These are phyloP conservation scores for Fusarium heterosporum DNA, from an alignment of 2,329 filamentous ascomycete genomes.

Conservation along the genomic window DNA sequence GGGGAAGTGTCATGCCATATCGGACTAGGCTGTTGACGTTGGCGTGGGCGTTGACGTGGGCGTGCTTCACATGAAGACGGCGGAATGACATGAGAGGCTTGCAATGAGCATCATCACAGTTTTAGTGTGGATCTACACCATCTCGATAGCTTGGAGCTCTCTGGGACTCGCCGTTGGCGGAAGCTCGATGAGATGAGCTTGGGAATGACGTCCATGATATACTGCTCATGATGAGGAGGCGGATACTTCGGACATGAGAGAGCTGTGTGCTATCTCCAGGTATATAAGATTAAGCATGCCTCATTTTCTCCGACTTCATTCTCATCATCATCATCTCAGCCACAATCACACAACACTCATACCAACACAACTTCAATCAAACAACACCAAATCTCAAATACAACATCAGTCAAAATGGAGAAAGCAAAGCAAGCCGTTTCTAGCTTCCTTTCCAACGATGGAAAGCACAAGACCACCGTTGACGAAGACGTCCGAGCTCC, in stretches of 20 bases:
- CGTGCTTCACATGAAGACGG: constrained; percentile 27
- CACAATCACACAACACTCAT: not conserved
- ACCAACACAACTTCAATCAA: not conserved
- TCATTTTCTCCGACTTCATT: not conserved
- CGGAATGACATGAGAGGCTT: constrained; percentile 42
- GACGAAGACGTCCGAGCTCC: constrained; percentile 72
- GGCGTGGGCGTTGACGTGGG: constrained; percentile 12
- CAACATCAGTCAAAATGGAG: constrained; percentile 61
- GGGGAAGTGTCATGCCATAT: not conserved
- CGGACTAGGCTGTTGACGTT: not conserved
- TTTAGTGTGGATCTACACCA: not conserved
- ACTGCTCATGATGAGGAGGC: constrained; percentile 22
- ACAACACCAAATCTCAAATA: not conserved
- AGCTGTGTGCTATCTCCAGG: not conserved
- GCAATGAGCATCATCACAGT: constrained; percentile 11
- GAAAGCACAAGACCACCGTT: constrained; percentile 77
- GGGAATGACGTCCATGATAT: too few relatives aligned
- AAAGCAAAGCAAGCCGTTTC: constrained; percentile 72
- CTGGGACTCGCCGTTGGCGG: constrained; percentile 13
- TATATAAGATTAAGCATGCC: constrained; percentile 28
- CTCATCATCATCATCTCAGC: not conserved
- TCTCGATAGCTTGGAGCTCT: constrained; percentile 1
- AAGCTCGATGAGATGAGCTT: not conserved
- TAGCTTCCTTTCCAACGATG: constrained; percentile 70
- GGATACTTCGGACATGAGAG: not conserved